Evolutionary conservation across 73 alveolate species (phyloP).

Genomic region (Tetrahymena thermophila): DNA sequence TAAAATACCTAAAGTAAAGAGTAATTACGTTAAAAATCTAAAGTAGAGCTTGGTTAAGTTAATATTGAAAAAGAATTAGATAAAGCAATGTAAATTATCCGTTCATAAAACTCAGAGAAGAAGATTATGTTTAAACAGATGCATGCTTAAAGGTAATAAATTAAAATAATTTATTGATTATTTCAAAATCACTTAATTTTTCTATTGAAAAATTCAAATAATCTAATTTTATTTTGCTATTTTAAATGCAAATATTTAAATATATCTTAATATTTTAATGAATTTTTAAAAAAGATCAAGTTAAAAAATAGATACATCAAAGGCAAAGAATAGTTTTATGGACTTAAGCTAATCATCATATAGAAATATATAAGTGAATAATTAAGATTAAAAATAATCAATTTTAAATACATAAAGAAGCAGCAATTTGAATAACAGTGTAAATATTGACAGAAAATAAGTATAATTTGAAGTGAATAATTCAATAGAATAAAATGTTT

Average conservation of each 20-base stretch:
- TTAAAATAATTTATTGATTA: too few relatives aligned
- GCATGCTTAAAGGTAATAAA: neutral
- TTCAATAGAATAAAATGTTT: neutral
- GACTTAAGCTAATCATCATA: neutral
- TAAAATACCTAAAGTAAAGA: neutral
- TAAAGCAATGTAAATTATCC: neutral
- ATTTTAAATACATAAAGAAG: too few relatives aligned
- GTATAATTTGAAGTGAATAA: neutral
- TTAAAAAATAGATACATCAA: neutral
- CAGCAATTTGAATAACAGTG: neutral
- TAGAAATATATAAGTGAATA: neutral
- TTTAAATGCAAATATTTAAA: too few relatives aligned
- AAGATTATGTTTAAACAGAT: neutral
- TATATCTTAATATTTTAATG: too few relatives aligned
- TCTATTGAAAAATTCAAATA: too few relatives aligned
- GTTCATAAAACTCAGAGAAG: neutral
- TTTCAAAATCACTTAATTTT: too few relatives aligned
- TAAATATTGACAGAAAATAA: neutral
- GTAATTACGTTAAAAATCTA: neutral
- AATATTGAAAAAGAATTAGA: neutral
- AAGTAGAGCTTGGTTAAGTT: neutral
- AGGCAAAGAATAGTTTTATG: neutral
- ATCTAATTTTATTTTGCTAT: neutral
- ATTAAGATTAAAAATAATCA: neutral
- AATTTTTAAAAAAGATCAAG: neutral